Conservation (phyloP, 2,329 filamentous ascomycete species). For the Cladophialophora chaetospira region DNA sequence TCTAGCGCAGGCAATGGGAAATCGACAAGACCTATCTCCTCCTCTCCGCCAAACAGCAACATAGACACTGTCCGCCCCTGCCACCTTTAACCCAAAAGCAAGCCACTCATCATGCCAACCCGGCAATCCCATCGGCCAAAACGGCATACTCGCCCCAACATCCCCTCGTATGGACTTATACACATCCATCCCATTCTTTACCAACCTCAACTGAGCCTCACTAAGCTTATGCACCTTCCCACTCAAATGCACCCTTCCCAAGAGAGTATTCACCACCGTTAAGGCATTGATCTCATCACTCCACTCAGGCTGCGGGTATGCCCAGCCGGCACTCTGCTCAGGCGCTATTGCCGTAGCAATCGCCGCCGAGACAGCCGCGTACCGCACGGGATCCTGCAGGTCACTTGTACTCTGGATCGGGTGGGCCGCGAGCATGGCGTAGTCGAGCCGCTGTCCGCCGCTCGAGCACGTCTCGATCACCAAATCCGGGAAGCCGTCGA, state of each 20-base stretch:
- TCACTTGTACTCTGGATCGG: conserved; percentile 42
- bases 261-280: conserved; percentile 40
- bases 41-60: conserved; percentile 33
- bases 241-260: conserved; percentile 40
- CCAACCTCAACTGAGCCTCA: conserved; percentile 32
- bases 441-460: conserved; percentile 42
- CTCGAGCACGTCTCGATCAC: conserved; percentile 44
- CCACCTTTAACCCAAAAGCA: conserved; percentile 34
- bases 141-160: conserved; percentile 31
- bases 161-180: conserved; percentile 36
- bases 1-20: too few relatives aligned
- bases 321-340: conserved; percentile 42
- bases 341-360: conserved; percentile 41
- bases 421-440: conserved; percentile 39
- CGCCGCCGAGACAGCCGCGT: conserved; percentile 38
- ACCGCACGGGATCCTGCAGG: conserved; percentile 39
- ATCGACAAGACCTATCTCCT: too few relatives aligned
- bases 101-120: conserved; percentile 40
- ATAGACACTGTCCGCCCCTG: conserved; percentile 12
- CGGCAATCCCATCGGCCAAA: conserved; percentile 41
- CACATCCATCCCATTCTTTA: conserved; percentile 38
- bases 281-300: conserved; percentile 40
- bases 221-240: conserved; percentile 36
- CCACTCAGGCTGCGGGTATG: conserved; percentile 41
- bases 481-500: conserved; percentile 35